These are phyloP conservation scores for Xylaria flabelliformis DNA, from an alignment of 495 filamentous ascomycete genomes.

Conservation along the genomic window DNA sequence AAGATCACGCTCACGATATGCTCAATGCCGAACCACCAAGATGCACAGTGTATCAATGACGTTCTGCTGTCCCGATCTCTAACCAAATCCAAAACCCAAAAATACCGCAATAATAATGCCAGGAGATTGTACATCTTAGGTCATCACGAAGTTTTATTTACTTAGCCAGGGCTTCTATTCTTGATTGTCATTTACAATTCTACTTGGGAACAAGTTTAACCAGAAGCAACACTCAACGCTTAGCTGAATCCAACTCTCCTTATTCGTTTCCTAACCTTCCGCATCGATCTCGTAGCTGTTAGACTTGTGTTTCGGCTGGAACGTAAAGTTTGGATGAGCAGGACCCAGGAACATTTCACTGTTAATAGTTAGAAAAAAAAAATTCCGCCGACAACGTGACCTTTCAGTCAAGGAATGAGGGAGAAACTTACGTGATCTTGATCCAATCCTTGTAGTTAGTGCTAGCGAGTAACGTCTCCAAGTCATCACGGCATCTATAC, in stretches of 20 bases:
- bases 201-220: background rate
- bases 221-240: background rate
- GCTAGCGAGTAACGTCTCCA: conserved; percentile 90
- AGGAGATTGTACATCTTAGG: background rate
- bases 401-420: background rate
- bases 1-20: background rate
- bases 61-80: background rate
- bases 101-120: background rate
- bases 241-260: background rate
- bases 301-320: conserved; percentile 98
- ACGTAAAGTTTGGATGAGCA: conserved; percentile 86
- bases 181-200: background rate
- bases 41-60: background rate
- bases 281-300: conserved; percentile 75
- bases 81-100: background rate
- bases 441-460: conserved; percentile 96
- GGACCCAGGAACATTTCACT: conserved; percentile 98
- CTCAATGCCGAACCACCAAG: background rate
- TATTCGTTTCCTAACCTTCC: conserved; percentile 51
- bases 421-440: conserved; percentile 81
- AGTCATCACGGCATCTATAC: conserved; percentile 81
- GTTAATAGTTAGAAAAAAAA: conserved; percentile 23
- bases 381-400: conserved; percentile 13
- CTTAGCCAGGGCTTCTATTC: background rate
- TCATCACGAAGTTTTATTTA: background rate